Evolutionary conservation across 768 basidiomycete species (phyloP).

Genomic region (Termitomyces sp.): DNA sequence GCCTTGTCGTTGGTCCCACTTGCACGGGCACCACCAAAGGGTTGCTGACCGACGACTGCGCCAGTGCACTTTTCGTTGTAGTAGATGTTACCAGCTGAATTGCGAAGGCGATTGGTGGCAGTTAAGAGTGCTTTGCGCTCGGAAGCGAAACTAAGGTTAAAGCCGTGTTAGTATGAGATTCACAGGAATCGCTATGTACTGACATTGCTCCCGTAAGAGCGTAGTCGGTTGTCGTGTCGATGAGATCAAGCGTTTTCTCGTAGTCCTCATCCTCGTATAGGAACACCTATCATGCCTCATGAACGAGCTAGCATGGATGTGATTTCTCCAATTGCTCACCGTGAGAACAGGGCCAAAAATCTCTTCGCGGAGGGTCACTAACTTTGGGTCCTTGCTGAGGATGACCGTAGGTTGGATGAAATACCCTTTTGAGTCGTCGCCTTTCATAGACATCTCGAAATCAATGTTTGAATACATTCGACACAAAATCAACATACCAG

Average conservation of each 20-base stretch:
- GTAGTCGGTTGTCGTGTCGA: conserved; percentile 83
- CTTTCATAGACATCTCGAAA: conserved; percentile 25
- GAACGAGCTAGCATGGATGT: neutral
- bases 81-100: conserved; percentile 95
- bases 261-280: conserved; percentile 86
- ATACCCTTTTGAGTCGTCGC: conserved; percentile 88
- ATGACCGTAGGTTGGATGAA: conserved; percentile 95
- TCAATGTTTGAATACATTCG: neutral
- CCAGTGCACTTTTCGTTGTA: conserved; percentile 99
- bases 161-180: neutral
- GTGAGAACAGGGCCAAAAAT: conserved; percentile 97
- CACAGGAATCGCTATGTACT: conserved; percentile 21
- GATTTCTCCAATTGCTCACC: conserved; percentile 31
- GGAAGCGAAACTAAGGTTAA: conserved; percentile 59
- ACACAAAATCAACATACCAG: conserved; percentile 35
- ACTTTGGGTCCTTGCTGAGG: conserved; percentile 83
- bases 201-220: conserved; percentile 94
- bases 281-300: conserved; percentile 48
- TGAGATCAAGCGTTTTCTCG: conserved; percentile 80
- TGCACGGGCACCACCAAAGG: conserved; percentile 90
- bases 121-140: conserved; percentile 76
- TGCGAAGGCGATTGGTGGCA: conserved; percentile 79
- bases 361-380: conserved; percentile 88
- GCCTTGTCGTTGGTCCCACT: conserved; percentile 99
- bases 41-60: conserved; percentile 96